Evolutionary conservation across 2,329 filamentous ascomycete species (phyloP).

Genomic region (Arthrobotrys musiformis): DNA sequence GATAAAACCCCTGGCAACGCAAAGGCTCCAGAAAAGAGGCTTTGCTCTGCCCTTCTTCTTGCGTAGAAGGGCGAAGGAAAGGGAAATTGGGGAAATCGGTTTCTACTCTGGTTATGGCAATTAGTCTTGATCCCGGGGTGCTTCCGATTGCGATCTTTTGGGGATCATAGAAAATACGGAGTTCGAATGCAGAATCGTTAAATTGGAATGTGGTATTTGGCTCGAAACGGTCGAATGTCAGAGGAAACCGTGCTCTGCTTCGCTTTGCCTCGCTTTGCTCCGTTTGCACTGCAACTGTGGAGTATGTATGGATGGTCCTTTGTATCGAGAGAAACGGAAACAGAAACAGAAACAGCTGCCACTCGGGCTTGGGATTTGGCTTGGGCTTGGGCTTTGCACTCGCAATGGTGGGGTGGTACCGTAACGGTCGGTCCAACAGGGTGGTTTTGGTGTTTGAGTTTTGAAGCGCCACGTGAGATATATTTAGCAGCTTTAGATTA

Average conservation of each 20-base stretch:
- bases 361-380: slow-evolving; percentile 23
- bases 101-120: slow-evolving; percentile 15
- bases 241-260: slow-evolving; percentile 3
- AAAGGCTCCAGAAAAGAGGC: slow-evolving; percentile 20
- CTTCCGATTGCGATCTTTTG: slow-evolving; percentile 9
- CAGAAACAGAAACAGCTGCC: slow-evolving; percentile 16
- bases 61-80: slow-evolving; percentile 16
- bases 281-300: not conserved
- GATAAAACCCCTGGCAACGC: slow-evolving; percentile 55
- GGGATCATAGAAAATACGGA: slow-evolving; percentile 3
- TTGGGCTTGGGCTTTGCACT: no score
- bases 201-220: slow-evolving; percentile 45
- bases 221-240: slow-evolving; percentile 30
- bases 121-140: slow-evolving; percentile 4
- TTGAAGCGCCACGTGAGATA: slow-evolving; percentile 54
- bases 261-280: not conserved
- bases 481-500: slow-evolving; percentile 51
- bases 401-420: slow-evolving; percentile 26
- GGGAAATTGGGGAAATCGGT: slow-evolving; percentile 19
- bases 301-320: not conserved
- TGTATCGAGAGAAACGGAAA: not conserved
- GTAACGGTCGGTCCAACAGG: slow-evolving; percentile 32
- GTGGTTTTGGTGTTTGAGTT: slow-evolving; percentile 10
- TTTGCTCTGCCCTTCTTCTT: no score
- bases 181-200: slow-evolving; percentile 25